Evolutionary conservation across 805 yeast species (phyloP).

Genomic region (Candida vartiovaarae): DNA sequence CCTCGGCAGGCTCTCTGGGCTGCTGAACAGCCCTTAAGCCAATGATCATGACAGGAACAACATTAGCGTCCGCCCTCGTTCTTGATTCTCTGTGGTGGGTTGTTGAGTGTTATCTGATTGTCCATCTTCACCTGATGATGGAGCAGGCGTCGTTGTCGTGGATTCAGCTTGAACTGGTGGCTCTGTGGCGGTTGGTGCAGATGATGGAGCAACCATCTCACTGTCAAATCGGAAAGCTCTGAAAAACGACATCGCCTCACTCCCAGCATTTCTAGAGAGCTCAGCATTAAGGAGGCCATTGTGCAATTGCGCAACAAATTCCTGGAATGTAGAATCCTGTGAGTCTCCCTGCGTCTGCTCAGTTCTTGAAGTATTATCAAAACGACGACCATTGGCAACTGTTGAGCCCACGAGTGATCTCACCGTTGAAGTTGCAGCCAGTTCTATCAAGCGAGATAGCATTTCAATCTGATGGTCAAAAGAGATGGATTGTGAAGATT

Average conservation of each 20-base stretch:
- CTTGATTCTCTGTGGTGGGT: not conserved
- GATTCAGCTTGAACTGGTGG: not conserved
- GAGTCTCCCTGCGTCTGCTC: slow-evolving; percentile 1
- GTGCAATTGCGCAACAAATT: slow-evolving; percentile 35
- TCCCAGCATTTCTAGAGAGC: slow-evolving; percentile 21
- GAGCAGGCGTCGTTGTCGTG: not conserved
- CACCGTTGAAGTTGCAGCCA: slow-evolving; percentile 41
- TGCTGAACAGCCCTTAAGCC: slow-evolving; percentile 38
- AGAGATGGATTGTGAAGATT: slow-evolving; percentile 1
- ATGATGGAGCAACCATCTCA: slow-evolving; percentile 4
- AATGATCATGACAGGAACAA: slow-evolving; percentile 42
- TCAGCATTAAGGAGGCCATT: slow-evolving; percentile 35
- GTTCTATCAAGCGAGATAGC: slow-evolving; percentile 35
- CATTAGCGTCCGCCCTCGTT: slow-evolving; percentile 3
- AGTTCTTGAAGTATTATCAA: slow-evolving; percentile 21
- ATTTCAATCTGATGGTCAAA: slow-evolving; percentile 32
- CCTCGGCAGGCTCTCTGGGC: slow-evolving; percentile 8
- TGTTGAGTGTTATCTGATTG: not conserved
- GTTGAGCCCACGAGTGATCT: slow-evolving; percentile 29
- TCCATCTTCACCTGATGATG: not conserved
- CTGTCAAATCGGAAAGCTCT: slow-evolving; percentile 37
- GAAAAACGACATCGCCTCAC: slow-evolving; percentile 28
- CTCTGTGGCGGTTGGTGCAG: not conserved
- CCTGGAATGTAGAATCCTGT: slow-evolving; percentile 34
- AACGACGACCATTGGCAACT: slow-evolving; percentile 22